Evolutionary conservation across 2,329 filamentous ascomycete genomes (phyloP).

Genomic region (Colletotrichum spinosum): DNA sequence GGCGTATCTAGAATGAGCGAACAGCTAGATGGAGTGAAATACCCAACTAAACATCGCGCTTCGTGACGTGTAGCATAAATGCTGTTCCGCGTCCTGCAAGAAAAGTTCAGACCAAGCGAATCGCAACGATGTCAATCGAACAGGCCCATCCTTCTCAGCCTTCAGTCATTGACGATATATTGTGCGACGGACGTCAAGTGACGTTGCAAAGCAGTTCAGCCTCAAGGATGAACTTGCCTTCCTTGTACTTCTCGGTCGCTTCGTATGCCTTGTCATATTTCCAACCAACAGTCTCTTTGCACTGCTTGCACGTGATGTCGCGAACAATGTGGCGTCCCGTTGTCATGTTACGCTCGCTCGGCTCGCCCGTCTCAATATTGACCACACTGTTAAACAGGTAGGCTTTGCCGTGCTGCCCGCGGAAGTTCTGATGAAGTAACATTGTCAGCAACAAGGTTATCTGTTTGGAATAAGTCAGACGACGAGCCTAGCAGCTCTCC

Average conservation of each 20-base stretch:
- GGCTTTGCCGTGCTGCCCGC: constrained; percentile 97
- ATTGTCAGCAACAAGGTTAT: no score
- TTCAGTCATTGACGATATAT: no score
- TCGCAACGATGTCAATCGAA: no score
- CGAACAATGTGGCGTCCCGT: constrained; percentile 94
- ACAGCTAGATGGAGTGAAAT: no score
- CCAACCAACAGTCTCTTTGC: constrained; percentile 94
- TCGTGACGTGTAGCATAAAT: background rate
- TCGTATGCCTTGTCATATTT: constrained; percentile 99
- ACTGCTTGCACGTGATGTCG: constrained; percentile 92
- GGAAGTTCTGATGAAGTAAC: constrained; percentile 80
- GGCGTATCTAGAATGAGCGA: no score
- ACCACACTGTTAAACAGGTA: constrained; percentile 96
- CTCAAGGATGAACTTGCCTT: constrained; percentile 97
- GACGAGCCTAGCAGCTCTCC: background rate
- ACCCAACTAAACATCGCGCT: background rate
- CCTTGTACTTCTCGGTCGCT: constrained; percentile 94
- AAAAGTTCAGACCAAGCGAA: no score
- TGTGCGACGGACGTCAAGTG: constrained; percentile 51
- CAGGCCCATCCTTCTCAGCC: no score
- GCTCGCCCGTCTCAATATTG: constrained; percentile 85
- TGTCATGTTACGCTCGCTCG: constrained; percentile 98
- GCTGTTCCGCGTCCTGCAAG: no score
- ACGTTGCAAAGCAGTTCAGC: constrained; percentile 89
- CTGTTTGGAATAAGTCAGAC: no score